phyloP scores from a whole-genome alignment of 495 filamentous ascomycete species.

The Cudoniella acicularis region DNA sequence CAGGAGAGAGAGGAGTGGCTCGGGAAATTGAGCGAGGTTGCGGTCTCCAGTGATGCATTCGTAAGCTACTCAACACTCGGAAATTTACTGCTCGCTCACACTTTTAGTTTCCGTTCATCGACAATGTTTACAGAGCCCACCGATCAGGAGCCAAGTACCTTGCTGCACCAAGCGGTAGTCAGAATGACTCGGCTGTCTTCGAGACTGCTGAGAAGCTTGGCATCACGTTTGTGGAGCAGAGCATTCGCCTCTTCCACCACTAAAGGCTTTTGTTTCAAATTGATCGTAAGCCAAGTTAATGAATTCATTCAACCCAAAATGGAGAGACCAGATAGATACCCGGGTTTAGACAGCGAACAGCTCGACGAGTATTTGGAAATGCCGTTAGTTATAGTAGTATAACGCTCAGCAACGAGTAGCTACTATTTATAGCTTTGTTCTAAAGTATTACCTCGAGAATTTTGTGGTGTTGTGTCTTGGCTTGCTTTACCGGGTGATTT shows the following conservation, averaged over 20 bases:
- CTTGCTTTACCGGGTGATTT: too few relatives aligned
- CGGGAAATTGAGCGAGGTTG: constrained; percentile 73
- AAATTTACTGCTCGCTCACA: background rate
- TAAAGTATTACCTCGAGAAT: too few relatives aligned
- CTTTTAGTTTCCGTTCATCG: constrained; percentile 87
- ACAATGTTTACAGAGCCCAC: constrained; percentile 90
- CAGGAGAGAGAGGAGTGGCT: constrained; percentile 86
- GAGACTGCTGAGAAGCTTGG: constrained; percentile 90
- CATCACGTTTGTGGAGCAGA: constrained; percentile 64
- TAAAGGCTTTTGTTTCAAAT: constrained; percentile 9
- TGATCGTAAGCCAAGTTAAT: background rate
- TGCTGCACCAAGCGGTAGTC: constrained; percentile 87
- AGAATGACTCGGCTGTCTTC: constrained; percentile 86
- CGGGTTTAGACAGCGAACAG: constrained; percentile 11
- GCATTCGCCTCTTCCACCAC: constrained; percentile 30
- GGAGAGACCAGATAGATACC: constrained; percentile 30
- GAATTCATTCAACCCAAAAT: constrained; percentile 13
- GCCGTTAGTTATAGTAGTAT: too few relatives aligned
- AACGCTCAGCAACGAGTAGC: too few relatives aligned
- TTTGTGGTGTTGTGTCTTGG: too few relatives aligned
- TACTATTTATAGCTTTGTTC: too few relatives aligned
- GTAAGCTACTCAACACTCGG: constrained; percentile 53
- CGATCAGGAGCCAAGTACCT: constrained; percentile 93
- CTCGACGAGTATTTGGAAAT: too few relatives aligned
- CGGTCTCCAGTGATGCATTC: constrained; percentile 90